phyloP scores from a whole-genome alignment of 805 yeast species.

The Kodamaea restingae region DNA sequence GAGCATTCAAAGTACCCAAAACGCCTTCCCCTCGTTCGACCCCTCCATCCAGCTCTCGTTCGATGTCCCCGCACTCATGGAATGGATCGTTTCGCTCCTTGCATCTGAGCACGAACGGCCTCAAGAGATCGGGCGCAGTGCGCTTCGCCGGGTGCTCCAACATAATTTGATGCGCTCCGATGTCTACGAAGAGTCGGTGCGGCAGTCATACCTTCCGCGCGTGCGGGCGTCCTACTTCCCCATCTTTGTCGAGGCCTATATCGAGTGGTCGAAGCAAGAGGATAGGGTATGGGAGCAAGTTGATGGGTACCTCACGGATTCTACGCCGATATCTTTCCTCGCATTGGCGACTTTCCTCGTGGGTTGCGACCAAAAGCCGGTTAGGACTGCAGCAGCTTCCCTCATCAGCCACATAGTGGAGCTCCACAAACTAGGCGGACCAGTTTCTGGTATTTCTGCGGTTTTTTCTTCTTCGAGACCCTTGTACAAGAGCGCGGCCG shows the following conservation, averaged over 20 bases:
- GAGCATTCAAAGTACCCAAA: too few relatives aligned
- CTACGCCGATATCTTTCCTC: slow-evolving; percentile 2
- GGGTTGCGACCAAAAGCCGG: background rate
- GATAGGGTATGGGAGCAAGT: background rate
- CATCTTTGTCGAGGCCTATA: slow-evolving; percentile 61
- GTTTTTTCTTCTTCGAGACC: background rate
- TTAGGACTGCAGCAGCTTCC: background rate
- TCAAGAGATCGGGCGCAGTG: slow-evolving; percentile 61
- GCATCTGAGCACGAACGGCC: slow-evolving; percentile 53
- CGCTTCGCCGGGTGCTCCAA: slow-evolving; percentile 62
- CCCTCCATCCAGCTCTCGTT: slow-evolving; percentile 46
- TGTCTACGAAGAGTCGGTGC: slow-evolving; percentile 54
- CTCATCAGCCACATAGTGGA: background rate
- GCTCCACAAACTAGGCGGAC: background rate
- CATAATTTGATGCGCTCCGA: slow-evolving; percentile 54
- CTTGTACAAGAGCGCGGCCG: background rate
- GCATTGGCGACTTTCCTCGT: background rate
- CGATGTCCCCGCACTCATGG: slow-evolving; percentile 61
- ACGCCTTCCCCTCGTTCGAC: too few relatives aligned
- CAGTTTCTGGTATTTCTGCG: background rate
- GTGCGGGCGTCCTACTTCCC: slow-evolving; percentile 61
- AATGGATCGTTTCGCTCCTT: slow-evolving; percentile 79
- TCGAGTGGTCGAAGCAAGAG: slow-evolving; percentile 33
- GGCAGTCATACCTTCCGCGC: slow-evolving; percentile 53
- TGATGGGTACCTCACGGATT: background rate